These are phyloP conservation scores for Oryza rufipogon DNA, from an alignment of 176 grass and related monocot species.

Conservation along the genomic window DNA sequence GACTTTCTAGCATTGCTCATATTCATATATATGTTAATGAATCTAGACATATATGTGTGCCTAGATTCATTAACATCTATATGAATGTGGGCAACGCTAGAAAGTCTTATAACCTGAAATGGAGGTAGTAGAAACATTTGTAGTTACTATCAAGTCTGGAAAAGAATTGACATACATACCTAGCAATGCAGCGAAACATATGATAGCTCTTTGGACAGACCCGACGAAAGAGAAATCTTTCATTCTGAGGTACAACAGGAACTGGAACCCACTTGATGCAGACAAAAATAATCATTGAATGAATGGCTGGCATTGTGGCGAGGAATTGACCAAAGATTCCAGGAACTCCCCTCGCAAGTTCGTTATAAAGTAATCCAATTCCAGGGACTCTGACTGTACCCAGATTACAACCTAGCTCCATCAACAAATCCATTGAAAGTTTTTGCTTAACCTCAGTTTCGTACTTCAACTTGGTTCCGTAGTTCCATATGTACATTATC, in stretches of 20 bases:
- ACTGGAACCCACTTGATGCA: conserved; percentile 98
- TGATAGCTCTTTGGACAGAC: conserved; percentile 93
- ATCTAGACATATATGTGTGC: too few relatives aligned
- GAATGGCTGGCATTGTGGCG: conserved; percentile 89
- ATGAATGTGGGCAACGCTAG: too few relatives aligned
- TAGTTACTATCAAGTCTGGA: background rate
- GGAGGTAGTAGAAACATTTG: background rate
- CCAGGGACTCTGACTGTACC: conserved; percentile 94
- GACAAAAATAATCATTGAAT: conserved; percentile 99
- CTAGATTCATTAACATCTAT: too few relatives aligned
- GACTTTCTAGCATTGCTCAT: too few relatives aligned
- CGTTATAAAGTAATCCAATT: conserved; percentile 96
- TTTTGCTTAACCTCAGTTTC: conserved; percentile 98
- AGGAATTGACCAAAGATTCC: conserved; percentile 95
- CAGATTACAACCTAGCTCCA: conserved; percentile 84
- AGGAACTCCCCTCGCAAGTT: conserved; percentile 92
- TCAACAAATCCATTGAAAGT: conserved; percentile 84
- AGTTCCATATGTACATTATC: conserved; percentile 97
- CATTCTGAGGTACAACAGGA: conserved; percentile 90
- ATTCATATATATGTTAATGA: too few relatives aligned
- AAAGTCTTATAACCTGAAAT: too few relatives aligned
- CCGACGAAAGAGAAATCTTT: conserved; percentile 93
- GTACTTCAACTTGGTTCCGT: conserved; percentile 92
- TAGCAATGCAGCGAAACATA: conserved; percentile 97
- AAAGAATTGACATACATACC: conserved; percentile 47